Evolutionary conservation across 345 rosid genomes (phyloP).

Genomic region (Anastatica hierochuntica): DNA sequence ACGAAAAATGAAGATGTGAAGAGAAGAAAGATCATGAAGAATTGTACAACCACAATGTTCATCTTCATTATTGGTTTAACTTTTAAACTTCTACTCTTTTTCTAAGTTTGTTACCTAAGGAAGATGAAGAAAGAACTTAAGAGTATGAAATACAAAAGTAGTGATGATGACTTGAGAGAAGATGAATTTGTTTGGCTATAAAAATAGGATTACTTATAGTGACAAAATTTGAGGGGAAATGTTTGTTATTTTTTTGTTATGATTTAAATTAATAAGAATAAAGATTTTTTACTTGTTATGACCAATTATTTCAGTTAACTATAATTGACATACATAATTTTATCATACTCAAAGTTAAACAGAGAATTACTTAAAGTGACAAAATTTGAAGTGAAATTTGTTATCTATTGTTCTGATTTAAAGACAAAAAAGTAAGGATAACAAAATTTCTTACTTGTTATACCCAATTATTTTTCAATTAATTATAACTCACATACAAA

Average conservation of each 20-base stretch:
- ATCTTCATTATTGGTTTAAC: background rate
- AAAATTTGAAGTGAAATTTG: background rate
- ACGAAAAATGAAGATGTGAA: constrained; percentile 34
- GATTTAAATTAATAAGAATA: background rate
- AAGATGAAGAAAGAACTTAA: background rate
- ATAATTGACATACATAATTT: background rate
- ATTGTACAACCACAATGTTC: constrained; percentile 4
- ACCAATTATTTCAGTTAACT: background rate
- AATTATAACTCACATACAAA: no score
- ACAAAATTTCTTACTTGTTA: no score
- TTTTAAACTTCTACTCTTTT: no score
- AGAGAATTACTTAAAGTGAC: constrained; percentile 1
- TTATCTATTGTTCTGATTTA: background rate
- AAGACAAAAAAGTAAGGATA: no score
- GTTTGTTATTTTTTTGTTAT: background rate
- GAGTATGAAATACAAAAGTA: background rate
- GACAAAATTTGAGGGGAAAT: background rate
- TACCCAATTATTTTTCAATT: no score
- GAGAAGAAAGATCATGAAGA: constrained; percentile 32
- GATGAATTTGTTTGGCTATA: background rate
- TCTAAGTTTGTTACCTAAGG: background rate
- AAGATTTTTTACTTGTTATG: background rate
- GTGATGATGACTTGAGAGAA: background rate
- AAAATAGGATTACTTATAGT: constrained; percentile 1
- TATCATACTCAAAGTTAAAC: background rate